phyloP scores from a whole-genome alignment of 352 stramenopile species.

The Pythium biforme region DNA sequence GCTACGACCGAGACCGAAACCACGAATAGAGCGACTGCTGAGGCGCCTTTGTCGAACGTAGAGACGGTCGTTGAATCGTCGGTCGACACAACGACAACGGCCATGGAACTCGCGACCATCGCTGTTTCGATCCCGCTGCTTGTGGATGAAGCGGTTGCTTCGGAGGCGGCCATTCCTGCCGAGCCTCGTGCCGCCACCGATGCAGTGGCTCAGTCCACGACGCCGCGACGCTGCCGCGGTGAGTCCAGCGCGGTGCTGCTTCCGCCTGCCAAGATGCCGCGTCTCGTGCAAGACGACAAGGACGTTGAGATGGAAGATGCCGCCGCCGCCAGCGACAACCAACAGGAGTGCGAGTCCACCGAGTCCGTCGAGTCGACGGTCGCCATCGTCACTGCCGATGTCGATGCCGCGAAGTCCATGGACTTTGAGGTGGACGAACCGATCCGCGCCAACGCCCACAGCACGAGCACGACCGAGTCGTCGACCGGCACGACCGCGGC shows the following conservation, averaged over 20 bases:
- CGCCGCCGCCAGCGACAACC: constrained; percentile 6
- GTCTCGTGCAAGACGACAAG: constrained; percentile 15
- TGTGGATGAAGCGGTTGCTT: background rate
- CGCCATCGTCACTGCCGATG: background rate
- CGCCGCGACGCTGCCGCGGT: constrained; percentile 11
- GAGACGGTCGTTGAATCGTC: background rate
- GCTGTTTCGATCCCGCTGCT: background rate
- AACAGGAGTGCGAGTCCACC: background rate
- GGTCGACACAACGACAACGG: background rate
- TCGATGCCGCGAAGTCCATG: background rate
- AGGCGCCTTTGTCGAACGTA: background rate
- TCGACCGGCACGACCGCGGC: constrained; percentile 11
- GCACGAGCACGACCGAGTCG: constrained; percentile 24
- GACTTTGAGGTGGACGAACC: constrained; percentile 17
- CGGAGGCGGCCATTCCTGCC: background rate
- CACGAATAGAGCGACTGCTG: too few species aligned
- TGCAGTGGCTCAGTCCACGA: constrained; percentile 3
- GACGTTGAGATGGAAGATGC: constrained; percentile 26
- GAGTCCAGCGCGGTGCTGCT: constrained; percentile 17
- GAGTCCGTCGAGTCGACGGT: background rate
- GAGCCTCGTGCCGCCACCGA: background rate
- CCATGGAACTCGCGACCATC: background rate
- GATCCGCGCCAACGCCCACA: constrained; percentile 15
- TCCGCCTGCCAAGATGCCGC: constrained; percentile 21
- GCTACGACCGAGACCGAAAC: background rate